These are phyloP conservation scores for Cucumis sativus DNA, from an alignment of 306 rosid species.

Conservation along the genomic window Cucumber_9930_V3 NC_026657.2:7717001-7717500, in stretches of 20 bases:
- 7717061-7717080: constrained; percentile 32
- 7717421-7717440: too few relatives aligned
- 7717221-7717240: constrained; percentile 30
- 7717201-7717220: constrained; percentile 20
- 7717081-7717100: constrained; percentile 30
- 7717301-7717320: constrained; percentile 36
- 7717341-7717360: neutral
- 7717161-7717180: constrained; percentile 27
- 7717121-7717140: too few relatives aligned
- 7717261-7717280: constrained; percentile 35
- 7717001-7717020: constrained; percentile 12
- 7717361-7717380: too few relatives aligned
- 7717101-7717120: constrained; percentile 22
- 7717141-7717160: too few relatives aligned
- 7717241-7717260: constrained; percentile 31
- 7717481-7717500: too few relatives aligned
- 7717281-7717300: constrained; percentile 43
- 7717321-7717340: constrained; percentile 16
- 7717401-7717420: too few relatives aligned
- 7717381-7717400: too few relatives aligned
- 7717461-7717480: too few relatives aligned
- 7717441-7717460: too few relatives aligned
- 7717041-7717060: constrained; percentile 30
- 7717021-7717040: constrained; percentile 25
- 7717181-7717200: constrained; percentile 20